phyloP scores from a whole-genome alignment of 2,329 filamentous ascomycete species.

The Aspergillus fumigatiaffinis region DNA sequence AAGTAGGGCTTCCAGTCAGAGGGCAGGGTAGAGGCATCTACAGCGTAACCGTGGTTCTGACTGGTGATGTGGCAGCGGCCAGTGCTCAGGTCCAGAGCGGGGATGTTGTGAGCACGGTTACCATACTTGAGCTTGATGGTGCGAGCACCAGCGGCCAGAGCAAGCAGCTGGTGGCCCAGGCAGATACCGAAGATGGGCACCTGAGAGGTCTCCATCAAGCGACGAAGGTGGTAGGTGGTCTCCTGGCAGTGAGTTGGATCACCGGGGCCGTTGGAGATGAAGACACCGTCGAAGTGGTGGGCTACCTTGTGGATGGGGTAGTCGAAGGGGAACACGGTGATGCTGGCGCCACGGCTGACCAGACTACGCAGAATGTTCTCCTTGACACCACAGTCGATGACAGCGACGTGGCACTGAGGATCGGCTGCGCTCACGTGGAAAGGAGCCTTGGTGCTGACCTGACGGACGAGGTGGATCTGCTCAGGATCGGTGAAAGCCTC shows the following conservation, averaged over 20 bases:
- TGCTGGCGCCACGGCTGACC: conserved; percentile 83
- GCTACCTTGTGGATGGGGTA: conserved; percentile 98
- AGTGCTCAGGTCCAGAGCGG: conserved; percentile 87
- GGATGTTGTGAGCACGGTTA: conserved; percentile 98
- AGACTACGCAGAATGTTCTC: conserved; percentile 98
- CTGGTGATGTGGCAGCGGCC: conserved; percentile 98
- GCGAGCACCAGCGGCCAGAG: conserved; percentile 78
- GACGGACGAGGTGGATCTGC: conserved; percentile 93
- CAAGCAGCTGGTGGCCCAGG: conserved; percentile 92
- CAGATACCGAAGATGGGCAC: conserved; percentile 97
- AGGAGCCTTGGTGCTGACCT: conserved; percentile 95
- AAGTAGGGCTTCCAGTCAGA: conserved; percentile 96
- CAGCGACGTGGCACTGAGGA: conserved; percentile 82
- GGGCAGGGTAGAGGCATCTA: conserved; percentile 78
- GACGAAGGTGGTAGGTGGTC: conserved; percentile 86
- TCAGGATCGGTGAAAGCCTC: conserved; percentile 93
- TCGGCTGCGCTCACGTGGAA: conserved; percentile 87
- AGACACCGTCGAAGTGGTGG: conserved; percentile 95
- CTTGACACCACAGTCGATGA: conserved; percentile 98
- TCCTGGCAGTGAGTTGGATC: conserved; percentile 96
- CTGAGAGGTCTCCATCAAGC: conserved; percentile 85
- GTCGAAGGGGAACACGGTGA: conserved; percentile 93
- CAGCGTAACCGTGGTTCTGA: conserved; percentile 97
- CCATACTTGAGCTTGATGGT: conserved; percentile 99
- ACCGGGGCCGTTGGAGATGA: conserved; percentile 98